These are phyloP conservation scores for Kurtzmaniella quercitrusa DNA, from an alignment of 1,139 yeast species.

Conservation along the genomic window DNA sequence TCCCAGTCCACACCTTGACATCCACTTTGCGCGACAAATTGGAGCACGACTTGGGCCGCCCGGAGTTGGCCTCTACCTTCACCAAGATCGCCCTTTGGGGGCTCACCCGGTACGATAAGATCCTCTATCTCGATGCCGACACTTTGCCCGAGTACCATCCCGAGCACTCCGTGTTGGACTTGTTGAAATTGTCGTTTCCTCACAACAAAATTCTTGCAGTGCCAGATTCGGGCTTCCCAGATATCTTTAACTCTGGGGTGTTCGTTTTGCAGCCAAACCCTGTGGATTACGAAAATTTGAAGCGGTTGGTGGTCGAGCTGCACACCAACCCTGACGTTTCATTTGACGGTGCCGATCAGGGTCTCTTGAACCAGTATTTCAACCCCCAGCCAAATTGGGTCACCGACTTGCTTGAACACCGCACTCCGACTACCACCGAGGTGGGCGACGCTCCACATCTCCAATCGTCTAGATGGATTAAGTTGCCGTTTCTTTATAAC, in stretches of 20 bases:
- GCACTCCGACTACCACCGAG: constrained; percentile 3
- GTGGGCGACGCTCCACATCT: constrained; percentile 7
- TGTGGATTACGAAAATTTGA: constrained; percentile 41
- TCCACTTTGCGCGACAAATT: constrained; percentile 26
- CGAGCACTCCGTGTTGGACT: constrained; percentile 23
- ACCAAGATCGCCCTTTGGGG: constrained; percentile 76
- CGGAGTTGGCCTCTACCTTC: constrained; percentile 68
- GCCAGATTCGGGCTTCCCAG: constrained; percentile 97
- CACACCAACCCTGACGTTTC: constrained; percentile 35
- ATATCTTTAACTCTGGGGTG: constrained; percentile 87
- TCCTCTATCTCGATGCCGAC: constrained; percentile 82
- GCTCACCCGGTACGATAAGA: constrained; percentile 50
- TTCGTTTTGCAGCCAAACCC: constrained; percentile 60
- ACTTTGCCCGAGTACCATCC: constrained; percentile 52
- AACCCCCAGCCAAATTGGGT: constrained; percentile 47
- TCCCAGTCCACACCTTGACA: constrained; percentile 25
- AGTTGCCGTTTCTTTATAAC: constrained; percentile 77
- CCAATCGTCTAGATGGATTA: constrained; percentile 49
- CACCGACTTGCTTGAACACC: constrained; percentile 11
- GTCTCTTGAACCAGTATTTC: constrained; percentile 79
- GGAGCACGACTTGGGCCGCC: constrained; percentile 49
- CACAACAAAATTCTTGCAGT: constrained; percentile 56
- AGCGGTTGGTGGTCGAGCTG: constrained; percentile 25
- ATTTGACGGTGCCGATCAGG: constrained; percentile 96
- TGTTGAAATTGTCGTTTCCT: constrained; percentile 28